A percentile compares a stretch with the other conserved stretches of the same genome.
Evolutionary conservation across 495 filamentous ascomycete species (phyloP).

Genomic region (Xylaria flabelliformis): DNA sequence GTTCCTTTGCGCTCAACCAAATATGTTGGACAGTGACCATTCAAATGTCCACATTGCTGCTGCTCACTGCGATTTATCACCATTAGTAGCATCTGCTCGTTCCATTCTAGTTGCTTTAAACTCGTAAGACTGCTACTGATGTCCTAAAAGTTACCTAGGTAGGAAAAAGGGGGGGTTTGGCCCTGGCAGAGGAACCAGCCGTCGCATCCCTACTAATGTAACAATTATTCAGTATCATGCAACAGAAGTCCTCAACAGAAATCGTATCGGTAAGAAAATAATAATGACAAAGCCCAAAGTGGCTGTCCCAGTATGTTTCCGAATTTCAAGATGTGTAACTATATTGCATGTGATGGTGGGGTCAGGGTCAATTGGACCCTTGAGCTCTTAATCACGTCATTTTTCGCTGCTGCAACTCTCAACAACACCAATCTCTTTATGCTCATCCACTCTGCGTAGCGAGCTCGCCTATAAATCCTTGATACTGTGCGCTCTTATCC

Average conservation of each 20-base stretch:
- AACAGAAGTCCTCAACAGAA: not conserved
- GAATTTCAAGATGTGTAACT: not conserved
- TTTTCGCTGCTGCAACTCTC: not conserved
- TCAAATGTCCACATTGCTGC: not conserved
- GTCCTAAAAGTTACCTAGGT: too few species aligned
- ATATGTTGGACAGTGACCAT: not conserved
- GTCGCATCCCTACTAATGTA: not conserved
- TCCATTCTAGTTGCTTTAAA: not conserved
- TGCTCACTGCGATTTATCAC: not conserved
- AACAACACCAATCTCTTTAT: not conserved
- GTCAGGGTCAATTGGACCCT: conserved; percentile 16
- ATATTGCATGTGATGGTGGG: conserved; percentile 19
- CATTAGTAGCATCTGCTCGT: not conserved
- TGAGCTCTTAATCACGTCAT: conserved; percentile 12
- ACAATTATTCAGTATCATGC: too few species aligned
- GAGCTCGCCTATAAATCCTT: not conserved
- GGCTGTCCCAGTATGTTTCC: not conserved
- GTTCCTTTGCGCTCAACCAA: not conserved
- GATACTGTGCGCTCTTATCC: not conserved
- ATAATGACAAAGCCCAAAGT: not conserved
- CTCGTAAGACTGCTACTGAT: too few species aligned
- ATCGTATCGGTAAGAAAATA: not conserved
- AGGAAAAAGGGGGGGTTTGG: not conserved
- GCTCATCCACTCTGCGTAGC: not conserved
- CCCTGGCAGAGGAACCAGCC: not conserved